Evolutionary conservation across 176 grass and related monocot species (phyloP).

Genomic region (Oryza brachyantha): DNA sequence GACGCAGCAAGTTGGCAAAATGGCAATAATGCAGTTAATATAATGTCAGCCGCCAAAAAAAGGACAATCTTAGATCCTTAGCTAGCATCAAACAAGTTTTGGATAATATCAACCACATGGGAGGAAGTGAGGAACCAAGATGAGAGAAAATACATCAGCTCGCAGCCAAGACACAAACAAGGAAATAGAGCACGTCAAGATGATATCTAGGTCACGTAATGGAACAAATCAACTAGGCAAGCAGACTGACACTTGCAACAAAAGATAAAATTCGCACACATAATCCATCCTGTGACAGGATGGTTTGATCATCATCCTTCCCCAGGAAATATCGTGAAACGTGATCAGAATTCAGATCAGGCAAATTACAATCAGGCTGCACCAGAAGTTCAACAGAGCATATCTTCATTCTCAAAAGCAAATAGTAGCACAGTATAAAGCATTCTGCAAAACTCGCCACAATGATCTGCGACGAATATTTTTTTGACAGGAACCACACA

Average conservation of each 20-base stretch:
- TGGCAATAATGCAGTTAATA: not conserved
- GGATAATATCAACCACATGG: not conserved
- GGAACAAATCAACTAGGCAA: not conserved
- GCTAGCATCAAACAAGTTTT: not conserved
- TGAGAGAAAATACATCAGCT: not conserved
- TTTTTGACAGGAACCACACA: constrained; percentile 28
- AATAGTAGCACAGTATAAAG: constrained; percentile 12
- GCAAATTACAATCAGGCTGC: not conserved
- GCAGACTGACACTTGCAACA: not conserved
- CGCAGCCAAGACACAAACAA: not conserved
- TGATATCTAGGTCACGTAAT: not conserved
- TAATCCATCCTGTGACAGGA: not conserved
- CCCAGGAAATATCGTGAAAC: not conserved
- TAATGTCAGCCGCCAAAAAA: not conserved
- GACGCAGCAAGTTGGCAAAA: not conserved
- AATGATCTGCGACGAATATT: constrained; percentile 2
- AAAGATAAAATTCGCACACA: not conserved
- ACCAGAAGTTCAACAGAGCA: not conserved
- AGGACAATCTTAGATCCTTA: not conserved
- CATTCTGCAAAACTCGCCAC: constrained; percentile 24
- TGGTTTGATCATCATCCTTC: not conserved
- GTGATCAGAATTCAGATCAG: no score
- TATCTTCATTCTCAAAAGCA: constrained; percentile 19
- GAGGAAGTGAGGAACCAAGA: not conserved
- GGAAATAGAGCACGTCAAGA: not conserved